A percentile compares a stretch with the other conserved stretches of the same genome.
Conservation (phyloP, 176 grass and related monocot genomes). For the Cymbopogon citratus region DNA sequence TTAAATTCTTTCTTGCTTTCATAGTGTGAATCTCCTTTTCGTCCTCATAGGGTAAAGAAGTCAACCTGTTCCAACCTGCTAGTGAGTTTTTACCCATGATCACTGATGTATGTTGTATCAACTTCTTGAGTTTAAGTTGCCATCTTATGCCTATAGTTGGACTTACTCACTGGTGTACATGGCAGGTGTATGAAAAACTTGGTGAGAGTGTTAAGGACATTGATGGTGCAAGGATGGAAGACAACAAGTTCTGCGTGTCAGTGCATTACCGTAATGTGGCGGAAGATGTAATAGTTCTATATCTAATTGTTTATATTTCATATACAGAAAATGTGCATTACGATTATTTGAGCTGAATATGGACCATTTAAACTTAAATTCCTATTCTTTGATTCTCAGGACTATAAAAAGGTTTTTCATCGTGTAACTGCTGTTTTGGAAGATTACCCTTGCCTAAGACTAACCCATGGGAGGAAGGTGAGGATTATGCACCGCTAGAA, state of each 20-base stretch:
- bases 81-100: conserved; percentile 97
- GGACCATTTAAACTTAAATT: neutral
- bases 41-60: conserved; percentile 54
- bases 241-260: conserved; percentile 93
- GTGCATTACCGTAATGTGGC: conserved; percentile 91
- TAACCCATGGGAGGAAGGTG: conserved; percentile 95
- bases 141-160: conserved; percentile 15
- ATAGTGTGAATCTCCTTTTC: conserved; percentile 5
- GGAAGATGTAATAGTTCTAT: conserved; percentile 48
- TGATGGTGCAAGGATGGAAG: conserved; percentile 69
- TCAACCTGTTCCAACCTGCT: conserved; percentile 90
- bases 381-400: conserved; percentile 34
- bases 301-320: neutral
- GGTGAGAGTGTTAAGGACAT: conserved; percentile 63
- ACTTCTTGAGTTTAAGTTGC: conserved; percentile 1
- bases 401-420: conserved; percentile 59
- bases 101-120: conserved; percentile 41
- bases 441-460: conserved; percentile 66
- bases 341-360: neutral
- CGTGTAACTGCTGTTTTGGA: conserved; percentile 62
- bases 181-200: conserved; percentile 76
- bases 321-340: neutral
- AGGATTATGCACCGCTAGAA: neutral
- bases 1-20: neutral
- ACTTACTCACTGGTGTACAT: conserved; percentile 16